phyloP scores from a whole-genome alignment of 345 rosid genomes.

The Populus euphratica region DNA sequence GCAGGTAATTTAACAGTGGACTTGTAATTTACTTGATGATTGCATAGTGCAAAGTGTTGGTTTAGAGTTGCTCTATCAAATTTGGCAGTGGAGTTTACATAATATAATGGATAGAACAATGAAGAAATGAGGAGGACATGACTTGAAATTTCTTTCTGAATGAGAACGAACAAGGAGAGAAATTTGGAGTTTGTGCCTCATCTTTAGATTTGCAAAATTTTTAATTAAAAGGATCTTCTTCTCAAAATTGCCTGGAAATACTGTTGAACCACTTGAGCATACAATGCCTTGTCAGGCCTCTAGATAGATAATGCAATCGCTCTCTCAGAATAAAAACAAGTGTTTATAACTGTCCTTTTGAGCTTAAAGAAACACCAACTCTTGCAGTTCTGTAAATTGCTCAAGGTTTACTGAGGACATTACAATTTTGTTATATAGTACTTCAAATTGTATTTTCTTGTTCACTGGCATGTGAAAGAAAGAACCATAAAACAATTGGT shows the following conservation, averaged over 20 bases:
- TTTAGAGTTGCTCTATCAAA: neutral
- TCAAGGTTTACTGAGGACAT: neutral
- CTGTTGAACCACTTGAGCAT: no score
- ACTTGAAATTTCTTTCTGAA: neutral
- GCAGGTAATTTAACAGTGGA: slow-evolving; percentile 48
- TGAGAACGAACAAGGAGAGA: neutral
- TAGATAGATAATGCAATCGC: neutral
- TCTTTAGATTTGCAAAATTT: neutral
- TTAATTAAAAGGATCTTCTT: neutral
- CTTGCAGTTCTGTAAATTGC: neutral
- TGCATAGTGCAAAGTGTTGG: neutral
- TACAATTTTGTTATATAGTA: neutral
- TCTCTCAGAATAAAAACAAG: neutral
- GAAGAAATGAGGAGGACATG: neutral
- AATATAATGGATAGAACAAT: neutral
- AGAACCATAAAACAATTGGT: neutral
- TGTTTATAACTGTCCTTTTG: neutral
- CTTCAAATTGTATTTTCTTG: neutral
- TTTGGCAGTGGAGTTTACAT: neutral
- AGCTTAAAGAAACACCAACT: neutral
- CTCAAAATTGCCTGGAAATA: neutral
- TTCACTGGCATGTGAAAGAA: neutral
- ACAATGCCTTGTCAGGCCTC: neutral
- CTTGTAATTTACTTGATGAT: neutral
- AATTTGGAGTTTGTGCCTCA: neutral